Conservation (phyloP, 768 basidiomycete genomes). For the Dacryopinax primogenitus region DNA sequence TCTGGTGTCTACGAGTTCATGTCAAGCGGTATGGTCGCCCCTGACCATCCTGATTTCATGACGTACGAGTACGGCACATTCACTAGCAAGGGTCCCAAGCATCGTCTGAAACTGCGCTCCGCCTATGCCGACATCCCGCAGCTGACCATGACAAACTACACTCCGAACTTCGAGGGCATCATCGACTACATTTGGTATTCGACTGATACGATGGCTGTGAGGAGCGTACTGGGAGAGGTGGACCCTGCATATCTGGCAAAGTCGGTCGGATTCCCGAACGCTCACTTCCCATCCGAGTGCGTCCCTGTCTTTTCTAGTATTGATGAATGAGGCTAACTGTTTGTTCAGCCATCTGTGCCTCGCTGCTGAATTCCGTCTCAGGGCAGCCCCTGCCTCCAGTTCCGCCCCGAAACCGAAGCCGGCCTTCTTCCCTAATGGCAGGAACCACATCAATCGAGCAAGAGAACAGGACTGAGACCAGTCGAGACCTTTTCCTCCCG, state of each 20-base stretch:
- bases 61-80: slow-evolving; percentile 80
- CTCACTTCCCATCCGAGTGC: slow-evolving; percentile 93
- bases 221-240: slow-evolving; percentile 76
- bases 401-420: background rate
- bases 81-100: slow-evolving; percentile 66
- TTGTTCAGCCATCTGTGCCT: slow-evolving; percentile 55
- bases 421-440: slow-evolving; percentile 5
- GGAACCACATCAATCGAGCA: background rate
- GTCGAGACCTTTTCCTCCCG: background rate
- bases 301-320: slow-evolving; percentile 29
- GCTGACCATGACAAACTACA: slow-evolving; percentile 74
- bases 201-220: slow-evolving; percentile 55
- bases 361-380: slow-evolving; percentile 63
- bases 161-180: slow-evolving; percentile 71
- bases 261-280: slow-evolving; percentile 92
- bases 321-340: slow-evolving; percentile 3
- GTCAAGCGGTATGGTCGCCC: slow-evolving; percentile 50
- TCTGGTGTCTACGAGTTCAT: slow-evolving; percentile 91
- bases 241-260: slow-evolving; percentile 75
- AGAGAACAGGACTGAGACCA: slow-evolving; percentile 1
- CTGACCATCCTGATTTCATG: slow-evolving; percentile 85
- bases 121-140: slow-evolving; percentile 57
- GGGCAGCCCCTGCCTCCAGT: slow-evolving; percentile 26
- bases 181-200: slow-evolving; percentile 95
- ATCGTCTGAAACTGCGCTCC: slow-evolving; percentile 69